Evolutionary conservation across 2,329 filamentous ascomycete species (phyloP).

Genomic region (Penicillium glabrum): DNA sequence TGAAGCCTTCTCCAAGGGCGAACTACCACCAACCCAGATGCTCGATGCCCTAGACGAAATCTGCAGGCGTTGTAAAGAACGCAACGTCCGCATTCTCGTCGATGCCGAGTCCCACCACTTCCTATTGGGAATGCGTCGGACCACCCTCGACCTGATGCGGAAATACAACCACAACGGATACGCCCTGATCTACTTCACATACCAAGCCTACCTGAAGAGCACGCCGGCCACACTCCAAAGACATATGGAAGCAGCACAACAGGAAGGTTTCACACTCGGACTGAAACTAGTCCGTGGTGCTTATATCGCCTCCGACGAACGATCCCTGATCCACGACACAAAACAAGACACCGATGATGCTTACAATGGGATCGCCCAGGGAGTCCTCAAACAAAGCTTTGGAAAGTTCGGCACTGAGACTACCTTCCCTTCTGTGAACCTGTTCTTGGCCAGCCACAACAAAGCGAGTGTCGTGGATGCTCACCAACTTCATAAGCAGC

Average conservation of each 20-base stretch:
- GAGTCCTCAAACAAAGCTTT: slow-evolving; percentile 59
- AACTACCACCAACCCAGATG: slow-evolving; percentile 65
- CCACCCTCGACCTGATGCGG: slow-evolving; percentile 74
- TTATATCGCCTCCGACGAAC: slow-evolving; percentile 69
- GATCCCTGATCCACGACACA: slow-evolving; percentile 69
- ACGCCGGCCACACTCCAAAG: slow-evolving; percentile 56
- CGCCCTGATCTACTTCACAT: slow-evolving; percentile 75
- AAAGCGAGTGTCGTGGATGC: slow-evolving; percentile 64
- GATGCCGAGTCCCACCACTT: slow-evolving; percentile 82
- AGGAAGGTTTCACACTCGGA: slow-evolving; percentile 65
- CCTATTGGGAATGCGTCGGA: slow-evolving; percentile 76
- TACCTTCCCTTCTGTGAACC: slow-evolving; percentile 56
- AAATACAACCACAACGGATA: slow-evolving; percentile 68
- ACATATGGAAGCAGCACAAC: slow-evolving; percentile 61
- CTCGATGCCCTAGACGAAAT: slow-evolving; percentile 70
- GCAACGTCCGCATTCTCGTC: slow-evolving; percentile 73
- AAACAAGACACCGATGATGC: slow-evolving; percentile 69
- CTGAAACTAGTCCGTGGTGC: slow-evolving; percentile 76
- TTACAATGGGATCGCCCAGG: slow-evolving; percentile 73
- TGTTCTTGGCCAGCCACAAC: slow-evolving; percentile 85
- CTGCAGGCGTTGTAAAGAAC: slow-evolving; percentile 56
- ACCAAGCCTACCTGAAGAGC: slow-evolving; percentile 73
- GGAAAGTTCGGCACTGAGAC: slow-evolving; percentile 22
- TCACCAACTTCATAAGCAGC: slow-evolving; percentile 49
- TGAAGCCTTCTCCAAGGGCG: slow-evolving; percentile 63